Evolutionary conservation across 208 protist species (phyloP).

Genomic region (Acanthamoeba castellanii): DNA sequence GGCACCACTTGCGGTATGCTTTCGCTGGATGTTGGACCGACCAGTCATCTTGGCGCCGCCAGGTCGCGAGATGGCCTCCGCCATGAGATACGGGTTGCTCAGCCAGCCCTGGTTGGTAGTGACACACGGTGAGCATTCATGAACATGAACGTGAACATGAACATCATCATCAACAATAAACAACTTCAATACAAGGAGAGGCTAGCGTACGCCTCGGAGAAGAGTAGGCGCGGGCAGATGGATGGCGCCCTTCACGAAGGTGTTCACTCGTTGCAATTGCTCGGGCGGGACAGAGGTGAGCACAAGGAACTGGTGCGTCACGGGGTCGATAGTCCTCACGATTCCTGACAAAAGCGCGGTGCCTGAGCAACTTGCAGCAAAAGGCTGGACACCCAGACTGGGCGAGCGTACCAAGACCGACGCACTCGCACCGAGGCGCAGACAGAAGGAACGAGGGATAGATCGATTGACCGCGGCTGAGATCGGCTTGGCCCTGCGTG

Average conservation of each 20-base stretch:
- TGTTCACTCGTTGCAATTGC: slow-evolving; percentile 52
- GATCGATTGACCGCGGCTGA: neutral
- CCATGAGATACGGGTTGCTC: slow-evolving; percentile 9
- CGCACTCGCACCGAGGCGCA: slow-evolving; percentile 21
- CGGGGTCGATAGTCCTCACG: slow-evolving; percentile 47
- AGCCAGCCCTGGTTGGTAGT: neutral
- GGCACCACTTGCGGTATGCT: neutral
- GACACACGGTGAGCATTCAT: neutral
- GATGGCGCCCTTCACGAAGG: slow-evolving; percentile 33
- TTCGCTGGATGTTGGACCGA: neutral
- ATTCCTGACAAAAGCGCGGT: neutral
- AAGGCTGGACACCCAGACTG: no score
- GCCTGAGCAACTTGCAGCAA: no score
- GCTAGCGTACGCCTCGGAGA: neutral
- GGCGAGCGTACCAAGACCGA: slow-evolving; percentile 20
- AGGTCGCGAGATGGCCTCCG: neutral
- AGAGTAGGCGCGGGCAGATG: neutral
- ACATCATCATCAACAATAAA: neutral
- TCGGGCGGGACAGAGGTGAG: slow-evolving; percentile 1
- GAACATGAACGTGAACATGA: no score
- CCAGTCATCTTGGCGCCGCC: slow-evolving; percentile 12
- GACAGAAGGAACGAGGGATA: slow-evolving; percentile 27
- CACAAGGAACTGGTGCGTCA: slow-evolving; percentile 26
- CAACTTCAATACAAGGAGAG: neutral
- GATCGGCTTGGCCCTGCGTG: neutral